Percentiles rank a stretch among this genome's conserved stretches.
Conservation (phyloP, 345 rosid genomes). For the Rhodamnia argentea region DNA sequence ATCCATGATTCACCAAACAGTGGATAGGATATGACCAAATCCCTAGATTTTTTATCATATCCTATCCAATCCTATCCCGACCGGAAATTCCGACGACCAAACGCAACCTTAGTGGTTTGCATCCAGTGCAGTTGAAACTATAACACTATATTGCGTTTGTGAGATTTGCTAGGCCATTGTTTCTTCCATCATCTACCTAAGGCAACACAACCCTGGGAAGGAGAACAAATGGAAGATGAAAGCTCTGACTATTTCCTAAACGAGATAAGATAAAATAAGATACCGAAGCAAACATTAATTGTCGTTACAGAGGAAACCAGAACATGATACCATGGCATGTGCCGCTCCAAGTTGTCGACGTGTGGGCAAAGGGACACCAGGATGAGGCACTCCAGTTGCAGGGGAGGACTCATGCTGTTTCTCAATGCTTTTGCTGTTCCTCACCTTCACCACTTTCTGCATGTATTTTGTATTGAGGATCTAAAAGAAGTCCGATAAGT, state of each 20-base stretch:
- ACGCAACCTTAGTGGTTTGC: background rate
- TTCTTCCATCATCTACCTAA: background rate
- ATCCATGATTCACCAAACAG: no score
- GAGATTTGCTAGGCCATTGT: background rate
- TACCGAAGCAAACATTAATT: background rate
- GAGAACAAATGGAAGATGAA: background rate
- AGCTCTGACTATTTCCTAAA: no score
- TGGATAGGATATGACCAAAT: no score
- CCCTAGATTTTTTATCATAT: no score
- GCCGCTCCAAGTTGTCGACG: no score
- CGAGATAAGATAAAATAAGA: background rate
- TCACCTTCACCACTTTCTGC: slow-evolving; percentile 43
- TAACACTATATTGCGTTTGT: background rate
- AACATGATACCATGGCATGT: no score
- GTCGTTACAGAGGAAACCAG: background rate
- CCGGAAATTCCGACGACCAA: no score
- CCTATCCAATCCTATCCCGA: no score
- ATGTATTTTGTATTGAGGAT: background rate
- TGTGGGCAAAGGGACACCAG: no score
- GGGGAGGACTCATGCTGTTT: slow-evolving; percentile 30
- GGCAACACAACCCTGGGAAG: background rate
- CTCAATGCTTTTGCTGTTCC: slow-evolving; percentile 56
- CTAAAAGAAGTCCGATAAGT: background rate
- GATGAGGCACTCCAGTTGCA: no score
- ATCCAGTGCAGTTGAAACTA: background rate